Evolutionary conservation across 2,329 filamentous ascomycete species (phyloP).

Genomic region (Fusarium metavorans): DNA sequence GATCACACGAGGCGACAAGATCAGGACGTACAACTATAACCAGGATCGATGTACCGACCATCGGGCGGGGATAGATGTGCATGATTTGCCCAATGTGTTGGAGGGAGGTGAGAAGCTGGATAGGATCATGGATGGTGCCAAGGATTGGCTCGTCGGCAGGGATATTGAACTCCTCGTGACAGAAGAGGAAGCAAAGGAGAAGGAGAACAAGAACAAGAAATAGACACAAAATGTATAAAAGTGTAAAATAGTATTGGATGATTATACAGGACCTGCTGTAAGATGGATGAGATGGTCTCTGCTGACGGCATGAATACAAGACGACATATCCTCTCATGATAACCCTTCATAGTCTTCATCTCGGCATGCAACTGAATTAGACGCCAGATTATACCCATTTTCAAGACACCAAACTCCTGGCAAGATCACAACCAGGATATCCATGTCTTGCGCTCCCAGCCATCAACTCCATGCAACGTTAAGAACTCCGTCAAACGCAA

Average conservation of each 20-base stretch:
- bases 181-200: slow-evolving; percentile 63
- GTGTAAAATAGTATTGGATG: slow-evolving; percentile 25
- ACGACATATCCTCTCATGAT: slow-evolving; percentile 22
- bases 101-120: slow-evolving; percentile 78
- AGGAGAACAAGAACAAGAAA: slow-evolving; percentile 20
- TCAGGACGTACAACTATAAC: slow-evolving; percentile 87
- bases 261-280: slow-evolving; percentile 35
- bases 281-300: slow-evolving; percentile 17
- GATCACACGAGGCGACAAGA: slow-evolving; percentile 92
- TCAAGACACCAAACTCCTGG: slow-evolving; percentile 33
- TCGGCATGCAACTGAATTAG: not conserved
- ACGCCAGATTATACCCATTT: slow-evolving; percentile 1
- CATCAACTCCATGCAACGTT: slow-evolving; percentile 33
- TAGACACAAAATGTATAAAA: slow-evolving; percentile 6
- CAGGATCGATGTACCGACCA: slow-evolving; percentile 89
- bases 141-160: slow-evolving; percentile 78
- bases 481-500: not conserved
- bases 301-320: slow-evolving; percentile 9
- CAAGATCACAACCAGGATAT: slow-evolving; percentile 37
- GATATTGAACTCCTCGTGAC: slow-evolving; percentile 81
- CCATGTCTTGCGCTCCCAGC: slow-evolving; percentile 29
- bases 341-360: slow-evolving; percentile 26
- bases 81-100: slow-evolving; percentile 85
- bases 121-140: slow-evolving; percentile 81
- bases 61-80: slow-evolving; percentile 81